These are phyloP conservation scores for Plasmodium billcollinsi DNA, from an alignment of 169 alveolate genomes.

Conservation along the genomic window DNA sequence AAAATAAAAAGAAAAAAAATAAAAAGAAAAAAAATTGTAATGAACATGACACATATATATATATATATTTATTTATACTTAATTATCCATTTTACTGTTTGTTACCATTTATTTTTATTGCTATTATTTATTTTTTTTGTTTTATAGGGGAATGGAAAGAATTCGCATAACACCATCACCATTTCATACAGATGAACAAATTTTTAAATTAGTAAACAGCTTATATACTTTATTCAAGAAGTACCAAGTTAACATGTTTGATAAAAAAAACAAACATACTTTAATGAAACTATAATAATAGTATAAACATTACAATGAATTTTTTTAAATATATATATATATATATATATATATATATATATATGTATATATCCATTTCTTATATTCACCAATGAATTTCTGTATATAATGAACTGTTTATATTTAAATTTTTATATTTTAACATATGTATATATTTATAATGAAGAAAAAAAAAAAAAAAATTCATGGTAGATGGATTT, in stretches of 20 bases:
- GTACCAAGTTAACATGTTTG: constrained; percentile 56
- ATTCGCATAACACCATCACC: constrained; percentile 92
- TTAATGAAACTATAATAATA: constrained; percentile 31
- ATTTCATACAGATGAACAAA: constrained; percentile 86
- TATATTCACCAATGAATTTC: neutral
- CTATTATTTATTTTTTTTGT: neutral
- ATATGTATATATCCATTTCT: neutral
- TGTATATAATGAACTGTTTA: too few species aligned
- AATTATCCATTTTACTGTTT: neutral
- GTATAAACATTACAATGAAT: neutral
- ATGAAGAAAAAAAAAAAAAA: too few species aligned
- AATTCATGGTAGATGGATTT: too few species aligned
- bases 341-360: too few species aligned
- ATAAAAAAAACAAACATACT: constrained; percentile 2
- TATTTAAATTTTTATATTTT: too few species aligned
- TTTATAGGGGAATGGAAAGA: constrained; percentile 86
- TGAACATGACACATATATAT: neutral
- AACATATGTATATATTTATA: too few species aligned
- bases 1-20: too few species aligned
- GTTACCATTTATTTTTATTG: too few species aligned
- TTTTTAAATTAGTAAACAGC: constrained; percentile 81
- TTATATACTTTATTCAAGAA: constrained; percentile 47
- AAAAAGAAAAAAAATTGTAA: neutral
- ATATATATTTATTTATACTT: neutral
- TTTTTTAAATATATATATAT: too few species aligned